A percentile compares a stretch with the other conserved stretches of the same genome.
These are phyloP conservation scores for Teunomyces tritomae DNA, from an alignment of 805 yeast species.

Conservation along the genomic window DNA sequence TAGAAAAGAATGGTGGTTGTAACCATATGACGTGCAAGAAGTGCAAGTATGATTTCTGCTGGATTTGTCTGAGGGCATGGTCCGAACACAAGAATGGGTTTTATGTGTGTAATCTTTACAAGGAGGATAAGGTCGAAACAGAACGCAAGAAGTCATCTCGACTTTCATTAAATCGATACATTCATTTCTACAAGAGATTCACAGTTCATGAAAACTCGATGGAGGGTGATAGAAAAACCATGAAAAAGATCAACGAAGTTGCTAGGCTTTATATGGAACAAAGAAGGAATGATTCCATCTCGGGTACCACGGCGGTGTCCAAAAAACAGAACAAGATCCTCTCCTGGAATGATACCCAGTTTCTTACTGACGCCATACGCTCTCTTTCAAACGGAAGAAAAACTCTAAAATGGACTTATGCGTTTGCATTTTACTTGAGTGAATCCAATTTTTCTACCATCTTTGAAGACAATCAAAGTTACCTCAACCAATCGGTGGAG, in stretches of 20 bases:
- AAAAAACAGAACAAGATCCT: slow-evolving; percentile 13
- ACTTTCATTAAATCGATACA: slow-evolving; percentile 57
- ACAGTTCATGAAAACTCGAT: slow-evolving; percentile 75
- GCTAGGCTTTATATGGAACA: slow-evolving; percentile 65
- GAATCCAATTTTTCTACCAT: slow-evolving; percentile 53
- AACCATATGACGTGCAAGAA: slow-evolving; percentile 90
- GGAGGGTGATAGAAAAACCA: slow-evolving; percentile 63
- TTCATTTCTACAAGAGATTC: slow-evolving; percentile 73
- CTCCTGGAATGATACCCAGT: slow-evolving; percentile 88
- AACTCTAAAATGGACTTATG: slow-evolving; percentile 88
- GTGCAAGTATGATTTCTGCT: slow-evolving; percentile 81
- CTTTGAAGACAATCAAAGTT: slow-evolving; percentile 69
- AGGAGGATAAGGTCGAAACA: slow-evolving; percentile 31
- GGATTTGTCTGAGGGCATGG: slow-evolving; percentile 90
- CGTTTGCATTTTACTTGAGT: slow-evolving; percentile 67
- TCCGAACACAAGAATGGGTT: slow-evolving; percentile 56
- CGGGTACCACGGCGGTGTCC: slow-evolving; percentile 14
- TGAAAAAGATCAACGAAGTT: slow-evolving; percentile 58
- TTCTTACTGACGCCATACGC: slow-evolving; percentile 68
- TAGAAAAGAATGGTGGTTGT: slow-evolving; percentile 95
- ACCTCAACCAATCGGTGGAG: slow-evolving; percentile 64
- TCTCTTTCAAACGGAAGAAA: slow-evolving; percentile 66
- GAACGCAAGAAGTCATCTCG: slow-evolving; percentile 43
- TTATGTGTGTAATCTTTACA: slow-evolving; percentile 64
- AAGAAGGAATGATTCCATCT: slow-evolving; percentile 30